Evolutionary conservation across 169 alveolate genomes (phyloP).

Genomic region (Eimeria maxima): DNA sequence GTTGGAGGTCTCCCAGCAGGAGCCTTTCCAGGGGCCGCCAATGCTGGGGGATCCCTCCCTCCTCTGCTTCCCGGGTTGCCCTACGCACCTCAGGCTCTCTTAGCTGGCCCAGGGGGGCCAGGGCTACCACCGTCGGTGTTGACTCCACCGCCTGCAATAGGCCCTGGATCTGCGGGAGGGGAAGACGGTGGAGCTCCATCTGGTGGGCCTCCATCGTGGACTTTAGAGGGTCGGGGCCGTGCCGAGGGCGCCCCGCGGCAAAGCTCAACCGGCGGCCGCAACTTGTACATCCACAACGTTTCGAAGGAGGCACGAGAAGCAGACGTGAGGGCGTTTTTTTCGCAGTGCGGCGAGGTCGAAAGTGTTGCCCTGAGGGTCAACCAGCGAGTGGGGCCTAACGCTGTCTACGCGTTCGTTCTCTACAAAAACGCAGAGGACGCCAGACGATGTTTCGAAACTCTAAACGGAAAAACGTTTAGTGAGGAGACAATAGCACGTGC

Average conservation of each 20-base stretch:
- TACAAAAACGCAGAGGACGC: conserved; percentile 80
- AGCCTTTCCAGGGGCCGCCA: conserved; percentile 42
- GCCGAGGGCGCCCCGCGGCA: conserved; percentile 64
- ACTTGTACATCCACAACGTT: conserved; percentile 82
- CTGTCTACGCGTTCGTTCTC: conserved; percentile 75
- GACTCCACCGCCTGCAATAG: conserved; percentile 52
- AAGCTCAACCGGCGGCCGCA: conserved; percentile 73
- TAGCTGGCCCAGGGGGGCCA: conserved; percentile 22
- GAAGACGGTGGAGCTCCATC: conserved; percentile 59
- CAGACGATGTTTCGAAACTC: conserved; percentile 78
- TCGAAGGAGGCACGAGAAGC: conserved; percentile 79
- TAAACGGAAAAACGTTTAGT: conserved; percentile 78
- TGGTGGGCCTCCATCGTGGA: conserved; percentile 61
- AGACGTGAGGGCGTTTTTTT: conserved; percentile 65
- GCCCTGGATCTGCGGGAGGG: background rate
- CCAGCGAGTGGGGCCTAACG: conserved; percentile 79
- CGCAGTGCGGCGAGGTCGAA: conserved; percentile 81
- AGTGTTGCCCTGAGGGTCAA: conserved; percentile 76
- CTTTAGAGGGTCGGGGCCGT: conserved; percentile 74
- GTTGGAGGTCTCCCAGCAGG: conserved; percentile 57
- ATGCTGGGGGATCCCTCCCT: conserved; percentile 59
- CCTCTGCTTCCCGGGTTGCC: conserved; percentile 67
- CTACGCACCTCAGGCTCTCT: conserved; percentile 28
- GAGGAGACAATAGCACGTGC: background rate
- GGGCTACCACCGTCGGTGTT: conserved; percentile 26